Percentiles rank a stretch among this genome's conserved stretches.
These are phyloP conservation scores for Hypoxylon sp. DNA, from an alignment of 2,329 filamentous ascomycete species.

Conservation along the genomic window DNA sequence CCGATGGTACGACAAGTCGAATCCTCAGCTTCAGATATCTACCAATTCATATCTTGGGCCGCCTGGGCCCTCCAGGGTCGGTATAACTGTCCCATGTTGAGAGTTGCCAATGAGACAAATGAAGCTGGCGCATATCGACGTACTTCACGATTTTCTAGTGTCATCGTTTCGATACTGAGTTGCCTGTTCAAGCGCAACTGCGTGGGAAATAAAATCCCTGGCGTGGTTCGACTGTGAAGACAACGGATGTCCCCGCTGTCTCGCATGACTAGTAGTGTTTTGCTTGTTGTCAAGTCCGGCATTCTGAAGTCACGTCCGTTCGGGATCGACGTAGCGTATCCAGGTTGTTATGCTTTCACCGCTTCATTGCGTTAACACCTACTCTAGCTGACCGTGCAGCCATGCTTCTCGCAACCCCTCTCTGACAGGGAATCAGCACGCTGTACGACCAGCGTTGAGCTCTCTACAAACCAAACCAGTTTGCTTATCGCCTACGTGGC, in stretches of 20 bases:
- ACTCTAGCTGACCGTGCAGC: not conserved
- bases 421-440: slow-evolving; percentile 21
- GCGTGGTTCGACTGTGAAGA: slow-evolving; percentile 10
- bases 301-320: slow-evolving; percentile 17
- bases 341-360: slow-evolving; percentile 31
- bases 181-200: slow-evolving; percentile 10
- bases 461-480: slow-evolving; percentile 22
- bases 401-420: slow-evolving; percentile 21
- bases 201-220: slow-evolving; percentile 1
- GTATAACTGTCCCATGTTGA: slow-evolving; percentile 1
- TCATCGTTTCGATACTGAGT: not conserved
- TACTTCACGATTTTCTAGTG: slow-evolving; percentile 1
- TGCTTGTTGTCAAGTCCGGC: slow-evolving; percentile 3
- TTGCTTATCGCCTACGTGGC: slow-evolving; percentile 39
- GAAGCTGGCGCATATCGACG: not conserved
- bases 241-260: slow-evolving; percentile 10
- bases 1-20: not conserved
- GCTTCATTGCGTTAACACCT: slow-evolving; percentile 34
- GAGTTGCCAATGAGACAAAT: not conserved
- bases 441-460: slow-evolving; percentile 25
- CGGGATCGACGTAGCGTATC: slow-evolving; percentile 22
- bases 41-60: not conserved
- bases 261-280: slow-evolving; percentile 17
- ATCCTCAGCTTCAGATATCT: not conserved
- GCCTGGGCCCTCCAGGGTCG: not conserved